A percentile compares a stretch with the other conserved stretches of the same genome.
These are phyloP conservation scores for Helianthus tuberosus DNA, from an alignment of 129 eudicot genomes.

Conservation along the genomic window DNA sequence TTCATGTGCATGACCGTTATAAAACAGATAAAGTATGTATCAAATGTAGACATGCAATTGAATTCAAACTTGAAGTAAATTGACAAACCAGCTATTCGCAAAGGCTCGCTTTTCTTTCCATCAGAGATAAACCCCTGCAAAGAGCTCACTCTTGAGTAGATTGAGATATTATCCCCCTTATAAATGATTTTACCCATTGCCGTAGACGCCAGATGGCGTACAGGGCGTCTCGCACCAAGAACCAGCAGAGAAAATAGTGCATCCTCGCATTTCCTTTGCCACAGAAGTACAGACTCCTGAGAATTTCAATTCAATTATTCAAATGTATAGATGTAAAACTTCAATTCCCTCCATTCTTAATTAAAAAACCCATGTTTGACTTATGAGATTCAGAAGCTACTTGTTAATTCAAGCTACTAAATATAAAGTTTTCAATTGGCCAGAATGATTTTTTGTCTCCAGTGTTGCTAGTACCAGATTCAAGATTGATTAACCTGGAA, in stretches of 20 bases:
- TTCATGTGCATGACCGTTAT: neutral
- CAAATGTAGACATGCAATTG: neutral
- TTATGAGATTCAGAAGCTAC: neutral
- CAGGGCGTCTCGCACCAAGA: slow-evolving; percentile 97
- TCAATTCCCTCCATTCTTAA: slow-evolving; percentile 3
- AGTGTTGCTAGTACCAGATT: neutral
- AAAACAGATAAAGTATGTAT: slow-evolving; percentile 6
- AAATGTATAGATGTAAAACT: slow-evolving; percentile 16
- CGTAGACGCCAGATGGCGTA: slow-evolving; percentile 92
- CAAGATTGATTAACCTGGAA: slow-evolving; percentile 4
- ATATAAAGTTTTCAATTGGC: neutral
- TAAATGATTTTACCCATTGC: slow-evolving; percentile 86
- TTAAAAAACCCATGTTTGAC: neutral
- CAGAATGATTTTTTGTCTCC: slow-evolving; percentile 13
- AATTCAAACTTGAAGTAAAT: slow-evolving; percentile 15
- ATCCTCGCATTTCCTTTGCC: slow-evolving; percentile 98
- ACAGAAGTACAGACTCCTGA: slow-evolving; percentile 83
- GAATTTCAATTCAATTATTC: slow-evolving; percentile 4
- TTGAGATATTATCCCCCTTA: slow-evolving; percentile 84
- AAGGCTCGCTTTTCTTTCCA: slow-evolving; percentile 86
- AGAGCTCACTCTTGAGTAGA: slow-evolving; percentile 94
- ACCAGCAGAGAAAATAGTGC: slow-evolving; percentile 83
- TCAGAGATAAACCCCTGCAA: slow-evolving; percentile 95
- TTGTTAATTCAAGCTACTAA: slow-evolving; percentile 9
- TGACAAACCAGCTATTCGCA: slow-evolving; percentile 87